phyloP scores from a whole-genome alignment of 768 basidiomycete species.

The Pleurotus sapidus region DNA sequence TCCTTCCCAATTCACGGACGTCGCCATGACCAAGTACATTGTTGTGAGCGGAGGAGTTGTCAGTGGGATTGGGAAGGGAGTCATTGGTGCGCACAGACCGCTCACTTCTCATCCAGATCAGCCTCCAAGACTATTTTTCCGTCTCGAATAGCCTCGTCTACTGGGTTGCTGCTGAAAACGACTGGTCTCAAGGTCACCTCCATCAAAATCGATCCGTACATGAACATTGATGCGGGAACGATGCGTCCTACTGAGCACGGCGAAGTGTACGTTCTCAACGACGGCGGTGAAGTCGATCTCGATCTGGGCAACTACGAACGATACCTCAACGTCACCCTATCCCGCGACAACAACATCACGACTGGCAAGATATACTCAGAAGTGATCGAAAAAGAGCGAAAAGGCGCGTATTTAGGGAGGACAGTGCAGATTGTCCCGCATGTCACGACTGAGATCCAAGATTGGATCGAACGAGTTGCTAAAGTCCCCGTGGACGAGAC shows the following conservation, averaged over 20 bases:
- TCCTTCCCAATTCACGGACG: not conserved
- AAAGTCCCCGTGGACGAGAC: constrained; percentile 95
- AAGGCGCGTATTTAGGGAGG: constrained; percentile 91
- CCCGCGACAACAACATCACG: constrained; percentile 96
- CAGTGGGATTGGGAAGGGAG: constrained; percentile 98
- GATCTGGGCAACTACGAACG: constrained; percentile 99
- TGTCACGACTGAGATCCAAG: constrained; percentile 94
- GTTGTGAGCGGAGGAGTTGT: constrained; percentile 96
- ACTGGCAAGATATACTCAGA: constrained; percentile 97
- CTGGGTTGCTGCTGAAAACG: constrained; percentile 92
- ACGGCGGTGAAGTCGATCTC: constrained; percentile 97
- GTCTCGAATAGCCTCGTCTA: constrained; percentile 77
- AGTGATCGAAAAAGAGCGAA: constrained; percentile 94
- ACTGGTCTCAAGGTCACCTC: constrained; percentile 95
- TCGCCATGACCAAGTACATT: constrained; percentile 90
- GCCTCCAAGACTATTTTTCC: constrained; percentile 1
- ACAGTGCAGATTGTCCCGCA: constrained; percentile 97
- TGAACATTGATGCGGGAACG: constrained; percentile 99
- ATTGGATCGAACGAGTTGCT: constrained; percentile 96
- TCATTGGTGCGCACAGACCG: constrained; percentile 75
- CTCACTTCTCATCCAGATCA: constrained; percentile 14
- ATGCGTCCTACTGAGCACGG: constrained; percentile 99
- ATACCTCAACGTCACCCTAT: constrained; percentile 92
- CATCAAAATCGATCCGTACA: constrained; percentile 99
- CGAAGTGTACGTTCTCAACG: constrained; percentile 98